Evolutionary conservation across 139 green algal species (phyloP).

Genomic region (Chlorella sorokiniana): DNA sequence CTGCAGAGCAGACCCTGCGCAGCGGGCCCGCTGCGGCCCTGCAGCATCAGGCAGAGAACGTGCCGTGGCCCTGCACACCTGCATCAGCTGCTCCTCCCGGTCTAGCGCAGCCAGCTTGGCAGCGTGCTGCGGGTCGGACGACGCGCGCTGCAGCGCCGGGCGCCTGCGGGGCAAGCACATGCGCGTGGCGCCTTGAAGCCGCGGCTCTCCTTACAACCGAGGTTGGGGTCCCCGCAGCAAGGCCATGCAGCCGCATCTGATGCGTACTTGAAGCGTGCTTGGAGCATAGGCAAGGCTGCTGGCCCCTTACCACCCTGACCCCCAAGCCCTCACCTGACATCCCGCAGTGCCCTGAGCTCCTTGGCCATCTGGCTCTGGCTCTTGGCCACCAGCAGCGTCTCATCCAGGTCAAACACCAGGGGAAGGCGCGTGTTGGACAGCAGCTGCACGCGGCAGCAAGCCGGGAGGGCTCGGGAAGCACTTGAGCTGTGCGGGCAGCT

Average conservation of each 20-base stretch:
- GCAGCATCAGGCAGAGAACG: not conserved
- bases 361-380: conserved; percentile 53
- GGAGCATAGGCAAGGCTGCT: not conserved
- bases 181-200: too few relatives aligned
- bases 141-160: not conserved
- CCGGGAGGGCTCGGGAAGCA: too few relatives aligned
- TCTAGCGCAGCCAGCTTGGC: conserved; percentile 16
- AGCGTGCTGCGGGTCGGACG: conserved; percentile 3
- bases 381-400: conserved; percentile 80
- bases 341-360: conserved; percentile 32
- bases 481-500: too few relatives aligned
- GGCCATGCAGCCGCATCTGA: too few relatives aligned
- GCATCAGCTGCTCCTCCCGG: conserved; percentile 57
- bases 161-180: conserved; percentile 5
- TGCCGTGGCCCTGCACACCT: not conserved
- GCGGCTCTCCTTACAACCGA: too few relatives aligned
- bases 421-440: conserved; percentile 65
- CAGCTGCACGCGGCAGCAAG: conserved; percentile 8
- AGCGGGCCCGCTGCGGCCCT: too few relatives aligned
- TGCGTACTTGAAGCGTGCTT: too few relatives aligned
- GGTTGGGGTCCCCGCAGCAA: too few relatives aligned
- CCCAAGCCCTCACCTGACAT: conserved; percentile 5
- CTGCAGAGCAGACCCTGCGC: not conserved
- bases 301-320: not conserved
- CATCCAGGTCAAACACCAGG: conserved; percentile 88